A percentile compares a stretch with the other conserved stretches of the same genome.
phyloP scores from a whole-genome alignment of 768 basidiomycete species.

The Boletus subcaerulescens region DNA sequence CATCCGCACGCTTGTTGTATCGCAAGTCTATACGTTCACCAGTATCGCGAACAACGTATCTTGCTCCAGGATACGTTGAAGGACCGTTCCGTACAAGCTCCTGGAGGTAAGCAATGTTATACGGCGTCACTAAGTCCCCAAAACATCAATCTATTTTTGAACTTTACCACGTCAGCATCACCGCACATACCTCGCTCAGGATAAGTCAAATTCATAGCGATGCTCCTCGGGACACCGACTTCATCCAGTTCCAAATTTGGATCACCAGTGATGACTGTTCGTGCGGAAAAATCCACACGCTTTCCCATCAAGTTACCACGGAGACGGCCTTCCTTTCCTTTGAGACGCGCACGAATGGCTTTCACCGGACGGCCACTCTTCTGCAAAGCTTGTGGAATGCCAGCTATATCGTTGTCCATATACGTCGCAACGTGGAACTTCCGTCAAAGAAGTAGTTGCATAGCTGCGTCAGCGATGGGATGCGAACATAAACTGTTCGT shows the following conservation, averaged over 20 bases:
- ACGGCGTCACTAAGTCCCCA: constrained; percentile 75
- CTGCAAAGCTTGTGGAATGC: constrained; percentile 94
- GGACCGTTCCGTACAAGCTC: constrained; percentile 95
- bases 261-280: constrained; percentile 98
- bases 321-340: constrained; percentile 97
- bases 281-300: constrained; percentile 98
- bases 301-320: constrained; percentile 99
- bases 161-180: background rate
- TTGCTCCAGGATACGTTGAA: constrained; percentile 90
- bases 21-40: constrained; percentile 96
- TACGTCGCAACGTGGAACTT: constrained; percentile 99
- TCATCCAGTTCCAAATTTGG: constrained; percentile 95
- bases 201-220: constrained; percentile 97
- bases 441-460: background rate
- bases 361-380: constrained; percentile 98
- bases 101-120: constrained; percentile 93
- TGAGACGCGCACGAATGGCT: constrained; percentile 95
- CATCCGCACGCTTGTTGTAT: constrained; percentile 94
- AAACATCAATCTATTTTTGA: constrained; percentile 6
- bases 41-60: constrained; percentile 95
- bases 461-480: background rate
- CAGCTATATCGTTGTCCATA: constrained; percentile 99
- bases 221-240: constrained; percentile 92
- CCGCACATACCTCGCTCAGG: constrained; percentile 81
- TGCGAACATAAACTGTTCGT: background rate